phyloP scores from a whole-genome alignment of 148 eudicot species.

The Vaccinium myrtillus region DNA sequence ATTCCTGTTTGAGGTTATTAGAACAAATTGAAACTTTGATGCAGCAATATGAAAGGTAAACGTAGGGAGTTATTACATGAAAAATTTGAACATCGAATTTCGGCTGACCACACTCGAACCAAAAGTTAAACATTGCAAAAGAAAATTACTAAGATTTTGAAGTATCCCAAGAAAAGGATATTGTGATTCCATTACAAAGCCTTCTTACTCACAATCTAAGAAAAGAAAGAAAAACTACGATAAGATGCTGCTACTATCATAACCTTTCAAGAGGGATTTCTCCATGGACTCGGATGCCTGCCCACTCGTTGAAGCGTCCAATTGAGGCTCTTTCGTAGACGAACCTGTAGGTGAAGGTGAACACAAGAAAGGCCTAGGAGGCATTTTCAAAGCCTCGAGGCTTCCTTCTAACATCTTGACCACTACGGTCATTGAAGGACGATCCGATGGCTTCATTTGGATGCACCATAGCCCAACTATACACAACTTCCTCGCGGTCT shows the following conservation, averaged over 20 bases:
- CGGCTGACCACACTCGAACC: too few relatives aligned
- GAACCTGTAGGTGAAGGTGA: neutral
- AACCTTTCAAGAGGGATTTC: neutral
- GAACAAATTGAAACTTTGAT: neutral
- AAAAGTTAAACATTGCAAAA: neutral
- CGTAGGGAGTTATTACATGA: neutral
- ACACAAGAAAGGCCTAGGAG: neutral
- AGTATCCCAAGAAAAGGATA: neutral
- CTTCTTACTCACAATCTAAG: neutral
- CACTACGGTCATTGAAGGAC: slow-evolving; percentile 14
- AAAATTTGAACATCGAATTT: neutral
- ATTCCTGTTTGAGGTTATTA: neutral
- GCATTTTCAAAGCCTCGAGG: slow-evolving; percentile 2
- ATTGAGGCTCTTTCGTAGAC: neutral
- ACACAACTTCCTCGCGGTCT: slow-evolving; percentile 1
- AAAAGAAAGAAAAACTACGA: neutral
- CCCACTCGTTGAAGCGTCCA: neutral
- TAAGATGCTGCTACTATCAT: neutral
- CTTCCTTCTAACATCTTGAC: slow-evolving; percentile 11
- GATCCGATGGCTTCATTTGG: slow-evolving; percentile 3
- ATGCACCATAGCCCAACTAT: slow-evolving; percentile 12
- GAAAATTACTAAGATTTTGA: neutral
- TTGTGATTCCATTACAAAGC: neutral
- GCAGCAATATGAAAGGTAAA: neutral
- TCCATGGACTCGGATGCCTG: neutral